Evolutionary conservation across 2,329 filamentous ascomycete species (phyloP), one percentile per base, ranked within the genome.

Genomic region (Fusarium bactridioides): DNA sequence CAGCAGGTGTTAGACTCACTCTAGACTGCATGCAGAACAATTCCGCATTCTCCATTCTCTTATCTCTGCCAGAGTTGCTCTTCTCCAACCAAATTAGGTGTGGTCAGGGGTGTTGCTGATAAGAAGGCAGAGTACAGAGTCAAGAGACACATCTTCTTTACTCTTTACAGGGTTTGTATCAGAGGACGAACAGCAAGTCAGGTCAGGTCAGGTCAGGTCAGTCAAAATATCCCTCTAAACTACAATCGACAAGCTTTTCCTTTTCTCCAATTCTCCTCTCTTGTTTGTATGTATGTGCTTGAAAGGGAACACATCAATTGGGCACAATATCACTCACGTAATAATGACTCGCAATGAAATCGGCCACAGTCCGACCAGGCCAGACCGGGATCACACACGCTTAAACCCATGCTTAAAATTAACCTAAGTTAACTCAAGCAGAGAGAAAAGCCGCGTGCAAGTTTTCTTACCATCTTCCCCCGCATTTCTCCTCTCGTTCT

Each of bases 341-440:
- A 47, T 27, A 47, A 68, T 64, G 51, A 54, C 65, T 69, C 47
- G 45, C 64, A 61, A 55, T 19, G 33, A 33, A 60, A 45, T 72
- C 69, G 70, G 69, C 19, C 70, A 59, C n/a, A 54, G 31, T 68
- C 67, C 66, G 66, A 57, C 37, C 47, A 61, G 65, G 56, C 37
- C 45, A 62, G 38, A 23, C 53, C 41, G 35, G 43, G 56, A 27
- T 59, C 23, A 38, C 35, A 29, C 53, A 62, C 58, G 70, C 70
- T 73, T 73, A 73, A 73, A 64, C 54, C 66, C 70, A 73, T 71
- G 70, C 70, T 73, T 68, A 69, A 69, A 69, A 59, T 48, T 69
- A 59, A 51, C 29, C 48, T 35, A 48, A 47, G 13, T 29, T 29
- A 23, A 33, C 15, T 35, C 29, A 18, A 23, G 33, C 27, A 47